phyloP scores from a whole-genome alignment of 495 filamentous ascomycete species.

The Penicillium cinerascens region DNA sequence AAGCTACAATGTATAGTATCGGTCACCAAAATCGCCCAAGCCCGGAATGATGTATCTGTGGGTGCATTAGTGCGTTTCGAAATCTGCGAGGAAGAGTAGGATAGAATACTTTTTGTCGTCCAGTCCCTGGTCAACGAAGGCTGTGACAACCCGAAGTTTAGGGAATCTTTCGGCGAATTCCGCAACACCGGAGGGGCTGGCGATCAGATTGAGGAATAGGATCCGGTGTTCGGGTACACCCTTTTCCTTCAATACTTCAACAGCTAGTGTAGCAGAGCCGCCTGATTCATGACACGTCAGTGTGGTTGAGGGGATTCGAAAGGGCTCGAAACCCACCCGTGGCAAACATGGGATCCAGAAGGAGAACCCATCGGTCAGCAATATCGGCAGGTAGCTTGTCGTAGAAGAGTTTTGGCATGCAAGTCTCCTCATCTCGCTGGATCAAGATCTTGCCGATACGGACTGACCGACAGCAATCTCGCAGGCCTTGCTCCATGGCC shows the following conservation, averaged over 20 bases:
- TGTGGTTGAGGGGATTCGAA: background rate
- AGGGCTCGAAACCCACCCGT: constrained; percentile 61
- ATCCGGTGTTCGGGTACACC: constrained; percentile 95
- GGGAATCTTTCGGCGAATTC: constrained; percentile 90
- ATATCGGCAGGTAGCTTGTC: constrained; percentile 96
- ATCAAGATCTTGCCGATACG: constrained; percentile 98
- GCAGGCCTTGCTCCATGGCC: constrained; percentile 94
- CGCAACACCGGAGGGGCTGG: constrained; percentile 85
- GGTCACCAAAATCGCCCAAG: constrained; percentile 92
- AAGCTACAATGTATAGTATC: constrained; percentile 84
- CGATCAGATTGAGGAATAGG: constrained; percentile 92
- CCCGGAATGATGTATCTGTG: constrained; percentile 92
- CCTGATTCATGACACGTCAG: constrained; percentile 50
- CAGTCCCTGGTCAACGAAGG: constrained; percentile 90
- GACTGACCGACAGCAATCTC: constrained; percentile 94
- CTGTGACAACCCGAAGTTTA: constrained; percentile 90
- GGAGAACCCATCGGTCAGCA: constrained; percentile 82
- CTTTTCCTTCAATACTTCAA: constrained; percentile 80
- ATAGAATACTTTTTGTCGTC: constrained; percentile 88
- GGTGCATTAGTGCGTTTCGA: constrained; percentile 13
- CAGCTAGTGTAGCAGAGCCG: constrained; percentile 93
- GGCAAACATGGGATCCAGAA: constrained; percentile 98
- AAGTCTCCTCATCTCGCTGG: constrained; percentile 93
- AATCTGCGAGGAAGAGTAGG: background rate
- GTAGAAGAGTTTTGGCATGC: constrained; percentile 88